Conservation (phyloP, 169 alveolate species). For the Eimeria sp. region DNA sequence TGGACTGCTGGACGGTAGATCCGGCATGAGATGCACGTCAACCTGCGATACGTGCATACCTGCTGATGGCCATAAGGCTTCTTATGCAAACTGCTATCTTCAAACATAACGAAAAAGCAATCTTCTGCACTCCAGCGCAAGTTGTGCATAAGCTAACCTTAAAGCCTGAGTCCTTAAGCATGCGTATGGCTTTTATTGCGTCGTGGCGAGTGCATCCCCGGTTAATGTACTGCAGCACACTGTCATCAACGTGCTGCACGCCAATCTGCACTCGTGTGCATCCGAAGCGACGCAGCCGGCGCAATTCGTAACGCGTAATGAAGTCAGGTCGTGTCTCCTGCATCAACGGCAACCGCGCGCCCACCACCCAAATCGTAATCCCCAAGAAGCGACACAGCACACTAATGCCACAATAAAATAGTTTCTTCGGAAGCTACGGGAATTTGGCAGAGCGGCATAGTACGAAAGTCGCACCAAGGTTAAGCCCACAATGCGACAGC, state of each 20-base stretch:
- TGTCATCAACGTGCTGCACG: constrained; percentile 96
- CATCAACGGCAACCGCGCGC: background rate
- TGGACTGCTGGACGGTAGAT: constrained; percentile 93
- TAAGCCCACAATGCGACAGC: constrained; percentile 89
- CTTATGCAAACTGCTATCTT: background rate
- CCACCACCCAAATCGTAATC: background rate
- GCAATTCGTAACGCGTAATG: constrained; percentile 92
- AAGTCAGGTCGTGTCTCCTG: constrained; percentile 97
- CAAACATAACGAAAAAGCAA: background rate
- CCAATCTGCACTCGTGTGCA: constrained; percentile 97
- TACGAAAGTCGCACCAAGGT: constrained; percentile 80
- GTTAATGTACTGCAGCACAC: constrained; percentile 91
- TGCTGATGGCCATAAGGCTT: background rate
- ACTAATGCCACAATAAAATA: background rate
- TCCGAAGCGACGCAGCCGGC: constrained; percentile 91
- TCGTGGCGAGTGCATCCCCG: constrained; percentile 91
- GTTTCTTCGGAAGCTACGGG: background rate
- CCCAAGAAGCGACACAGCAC: background rate
- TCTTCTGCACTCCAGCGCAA: background rate
- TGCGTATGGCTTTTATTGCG: constrained; percentile 92
- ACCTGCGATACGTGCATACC: constrained; percentile 85
- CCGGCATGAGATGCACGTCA: constrained; percentile 97
- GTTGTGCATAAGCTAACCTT: constrained; percentile 84
- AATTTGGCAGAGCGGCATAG: background rate
- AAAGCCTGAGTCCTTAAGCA: constrained; percentile 95